A percentile compares a stretch with the other conserved stretches of the same genome.
Evolutionary conservation across 2,329 filamentous ascomycete genomes (phyloP).

Genomic region (Aspergillus clavatus): DNA sequence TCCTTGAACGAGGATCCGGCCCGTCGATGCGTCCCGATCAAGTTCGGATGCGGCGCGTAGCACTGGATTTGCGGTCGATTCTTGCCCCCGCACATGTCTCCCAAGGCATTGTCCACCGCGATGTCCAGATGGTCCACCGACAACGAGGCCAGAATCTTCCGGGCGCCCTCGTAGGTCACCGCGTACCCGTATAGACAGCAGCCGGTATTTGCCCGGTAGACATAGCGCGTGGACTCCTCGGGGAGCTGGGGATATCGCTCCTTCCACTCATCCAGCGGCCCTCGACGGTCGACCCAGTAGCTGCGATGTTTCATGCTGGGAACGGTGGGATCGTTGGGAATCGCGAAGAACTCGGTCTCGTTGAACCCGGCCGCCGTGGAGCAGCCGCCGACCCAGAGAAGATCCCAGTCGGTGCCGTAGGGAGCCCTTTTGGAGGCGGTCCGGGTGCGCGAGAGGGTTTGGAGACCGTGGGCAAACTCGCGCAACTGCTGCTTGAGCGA

Average conservation of each 20-base stretch:
- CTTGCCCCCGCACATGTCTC: constrained; percentile 44
- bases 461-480: constrained; percentile 30
- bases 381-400: not conserved
- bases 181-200: constrained; percentile 39
- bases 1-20: constrained; percentile 31
- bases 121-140: constrained; percentile 21
- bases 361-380: not conserved
- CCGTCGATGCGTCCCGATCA: constrained; percentile 47
- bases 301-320: not conserved
- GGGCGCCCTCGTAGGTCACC: constrained; percentile 34
- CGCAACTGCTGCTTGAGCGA: constrained; percentile 47
- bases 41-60: constrained; percentile 42
- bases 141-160: constrained; percentile 33
- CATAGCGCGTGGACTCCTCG: constrained; percentile 34
- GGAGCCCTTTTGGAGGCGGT: constrained; percentile 28
- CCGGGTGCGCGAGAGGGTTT: constrained; percentile 26
- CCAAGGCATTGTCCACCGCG: constrained; percentile 43
- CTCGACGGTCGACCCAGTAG: not conserved
- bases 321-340: not conserved
- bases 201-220: constrained; percentile 30
- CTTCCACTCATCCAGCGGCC: not conserved
- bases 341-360: not conserved
- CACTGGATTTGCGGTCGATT: constrained; percentile 26
- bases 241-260: constrained; percentile 10
- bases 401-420: not conserved